Base-by-base conservation (phyloP, 2,329 filamentous ascomycete species). In the Myriosclerotinia scirpicola region DNA sequence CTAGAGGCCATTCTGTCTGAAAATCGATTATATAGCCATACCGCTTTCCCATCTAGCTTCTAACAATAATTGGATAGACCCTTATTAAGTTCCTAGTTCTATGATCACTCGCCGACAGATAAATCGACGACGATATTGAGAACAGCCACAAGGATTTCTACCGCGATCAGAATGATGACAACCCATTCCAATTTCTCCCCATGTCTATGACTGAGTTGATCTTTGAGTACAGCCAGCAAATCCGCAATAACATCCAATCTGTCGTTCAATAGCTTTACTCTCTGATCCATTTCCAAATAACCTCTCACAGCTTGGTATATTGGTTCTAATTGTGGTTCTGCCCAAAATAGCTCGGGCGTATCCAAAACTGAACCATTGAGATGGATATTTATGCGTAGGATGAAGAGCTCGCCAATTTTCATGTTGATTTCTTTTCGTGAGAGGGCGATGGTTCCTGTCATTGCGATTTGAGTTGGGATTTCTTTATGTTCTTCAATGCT, bases 361-460 rank as follows among this genome's bases (percentile, higher is more conserved):
- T 99, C 95, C 50, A 99, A 88, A 7, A 99, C 93, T 40, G 92
- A 96, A 44, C 95, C 95, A 78, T 98, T 97, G 61, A 99, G 85
- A 79, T 99, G 96, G 75, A 99, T 98, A 78, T 95, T 97, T 81
- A 99, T 98, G 68, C 95, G 88, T 42, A 99, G 82, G 76, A 99
- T 98, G 79, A 99, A 99, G 64, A 99, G 86, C 80, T 99, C 93
- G 77, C 95, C 95, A 69, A 99, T 97, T 79, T 98, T 93, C 93
- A 98, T 98, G 82, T 98, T 98, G 82, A 99, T 97, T 77, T 98
- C 88, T 67, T 88, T 87, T 54, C 94, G 88, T 67, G 89, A 92
- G 67, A 99, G 86, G 65, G 91, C 89, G 75, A 99, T 95, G 75
- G 93, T 95, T 70, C 95, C 95, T 0, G 94, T 97, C 71, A 91